These are phyloP conservation scores for Coemansia sp. DNA, from an alignment of 192 early-diverging fungal species.

Conservation along the genomic window DNA sequence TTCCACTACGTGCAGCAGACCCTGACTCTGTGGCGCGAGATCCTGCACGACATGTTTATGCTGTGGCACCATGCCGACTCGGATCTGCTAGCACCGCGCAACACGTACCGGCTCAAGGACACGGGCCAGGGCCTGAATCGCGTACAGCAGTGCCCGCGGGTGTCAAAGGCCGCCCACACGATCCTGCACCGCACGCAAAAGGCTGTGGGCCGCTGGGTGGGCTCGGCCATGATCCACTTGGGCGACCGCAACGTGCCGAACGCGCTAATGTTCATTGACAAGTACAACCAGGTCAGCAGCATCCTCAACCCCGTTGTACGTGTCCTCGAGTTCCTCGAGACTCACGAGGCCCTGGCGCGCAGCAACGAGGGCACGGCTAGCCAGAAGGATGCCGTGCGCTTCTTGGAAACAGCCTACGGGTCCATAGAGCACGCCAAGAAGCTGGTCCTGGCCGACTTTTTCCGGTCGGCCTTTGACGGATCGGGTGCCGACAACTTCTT, in stretches of 20 bases:
- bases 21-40: constrained; percentile 90
- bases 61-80: constrained; percentile 87
- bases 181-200: constrained; percentile 73
- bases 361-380: not conserved
- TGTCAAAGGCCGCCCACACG: constrained; percentile 79
- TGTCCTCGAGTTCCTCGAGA: constrained; percentile 67
- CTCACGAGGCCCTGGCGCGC: constrained; percentile 22
- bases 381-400: constrained; percentile 53
- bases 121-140: constrained; percentile 97
- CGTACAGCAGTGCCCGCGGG: constrained; percentile 81
- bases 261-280: constrained; percentile 96
- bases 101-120: constrained; percentile 83
- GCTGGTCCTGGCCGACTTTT: constrained; percentile 85
- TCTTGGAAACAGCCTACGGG: constrained; percentile 68
- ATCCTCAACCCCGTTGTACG: constrained; percentile 86
- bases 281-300: constrained; percentile 96
- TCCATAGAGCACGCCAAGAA: constrained; percentile 59
- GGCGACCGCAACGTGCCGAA: constrained; percentile 99
- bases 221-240: constrained; percentile 92
- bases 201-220: constrained; percentile 84
- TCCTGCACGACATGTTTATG: constrained; percentile 96
- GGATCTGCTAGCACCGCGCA: constrained; percentile 67
- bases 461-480: constrained; percentile 94
- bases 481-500: constrained; percentile 89
- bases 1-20: constrained; percentile 93